Evolutionary conservation across 176 grass and related monocot species (phyloP).

Genomic region (Carex scoparia): DNA sequence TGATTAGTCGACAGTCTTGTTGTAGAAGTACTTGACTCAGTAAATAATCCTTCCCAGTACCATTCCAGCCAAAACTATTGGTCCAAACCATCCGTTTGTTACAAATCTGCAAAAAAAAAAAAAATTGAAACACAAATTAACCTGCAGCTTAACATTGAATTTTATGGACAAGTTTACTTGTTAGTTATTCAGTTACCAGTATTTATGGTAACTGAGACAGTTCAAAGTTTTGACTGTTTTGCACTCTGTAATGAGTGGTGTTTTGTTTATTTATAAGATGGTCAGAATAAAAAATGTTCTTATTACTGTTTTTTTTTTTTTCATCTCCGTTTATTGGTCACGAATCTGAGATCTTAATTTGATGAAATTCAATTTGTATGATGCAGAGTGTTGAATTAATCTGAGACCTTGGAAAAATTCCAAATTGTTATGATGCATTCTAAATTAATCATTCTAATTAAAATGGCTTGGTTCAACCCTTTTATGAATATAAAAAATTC

Average conservation of each 20-base stretch:
- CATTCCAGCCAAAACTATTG: constrained; percentile 31
- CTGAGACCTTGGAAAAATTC: no score
- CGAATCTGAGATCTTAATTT: no score
- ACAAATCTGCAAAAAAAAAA: constrained; percentile 17
- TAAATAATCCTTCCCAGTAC: constrained; percentile 30
- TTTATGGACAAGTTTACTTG: neutral
- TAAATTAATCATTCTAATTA: neutral
- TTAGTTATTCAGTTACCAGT: neutral
- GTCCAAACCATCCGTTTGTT: constrained; percentile 40
- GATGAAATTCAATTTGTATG: no score
- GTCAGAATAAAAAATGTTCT: neutral
- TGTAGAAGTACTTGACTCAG: neutral
- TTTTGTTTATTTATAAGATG: no score
- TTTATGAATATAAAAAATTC: neutral
- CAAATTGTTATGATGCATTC: no score
- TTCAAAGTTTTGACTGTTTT: neutral
- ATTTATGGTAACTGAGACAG: neutral
- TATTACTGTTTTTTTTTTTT: neutral
- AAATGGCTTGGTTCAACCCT: neutral
- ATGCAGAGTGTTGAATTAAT: neutral
- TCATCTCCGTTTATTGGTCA: neutral
- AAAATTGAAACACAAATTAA: neutral
- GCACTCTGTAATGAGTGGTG: no score
- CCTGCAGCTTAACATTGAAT: neutral
- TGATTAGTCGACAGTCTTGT: neutral